These are phyloP conservation scores for Microbotryomycetes sp. DNA, from an alignment of 1,284 basidiomycete genomes.

Conservation along the genomic window DNA sequence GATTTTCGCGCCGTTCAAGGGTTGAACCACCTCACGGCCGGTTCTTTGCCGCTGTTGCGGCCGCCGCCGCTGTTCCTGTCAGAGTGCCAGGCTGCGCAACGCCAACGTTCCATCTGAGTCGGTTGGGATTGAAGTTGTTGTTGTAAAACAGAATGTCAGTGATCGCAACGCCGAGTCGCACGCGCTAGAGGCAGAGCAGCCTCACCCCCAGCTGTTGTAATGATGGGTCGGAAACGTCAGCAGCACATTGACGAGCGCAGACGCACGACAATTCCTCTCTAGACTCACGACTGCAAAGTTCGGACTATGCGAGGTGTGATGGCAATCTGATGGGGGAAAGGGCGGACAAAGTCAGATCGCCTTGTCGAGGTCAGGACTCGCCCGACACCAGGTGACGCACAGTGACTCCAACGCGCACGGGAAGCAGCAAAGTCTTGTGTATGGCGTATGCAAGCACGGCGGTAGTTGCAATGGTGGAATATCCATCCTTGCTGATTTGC, in stretches of 20 bases:
- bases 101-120: constrained; percentile 24
- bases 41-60: constrained; percentile 2
- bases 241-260: neutral
- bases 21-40: too few species aligned
- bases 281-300: constrained; percentile 6
- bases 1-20: neutral
- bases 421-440: constrained; percentile 92
- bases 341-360: neutral
- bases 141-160: too few species aligned
- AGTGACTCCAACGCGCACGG: constrained; percentile 80
- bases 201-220: constrained; percentile 31
- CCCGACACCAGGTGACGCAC: constrained; percentile 78
- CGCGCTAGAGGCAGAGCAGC: too few species aligned
- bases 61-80: constrained; percentile 1
- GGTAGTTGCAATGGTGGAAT: constrained; percentile 73
- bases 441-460: constrained; percentile 86
- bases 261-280: neutral
- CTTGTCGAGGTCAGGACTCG: constrained; percentile 38
- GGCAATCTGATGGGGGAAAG: constrained; percentile 7
- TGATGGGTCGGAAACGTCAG: neutral
- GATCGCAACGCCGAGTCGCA: too few species aligned
- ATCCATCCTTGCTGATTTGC: neutral
- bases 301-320: constrained; percentile 27
- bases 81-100: neutral
- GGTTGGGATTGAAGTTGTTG: too few species aligned